Evolutionary conservation across 2,329 filamentous ascomycete species (phyloP), one percentile per base, ranked within the genome.

Genomic region (Rosellinia necatrix): DNA sequence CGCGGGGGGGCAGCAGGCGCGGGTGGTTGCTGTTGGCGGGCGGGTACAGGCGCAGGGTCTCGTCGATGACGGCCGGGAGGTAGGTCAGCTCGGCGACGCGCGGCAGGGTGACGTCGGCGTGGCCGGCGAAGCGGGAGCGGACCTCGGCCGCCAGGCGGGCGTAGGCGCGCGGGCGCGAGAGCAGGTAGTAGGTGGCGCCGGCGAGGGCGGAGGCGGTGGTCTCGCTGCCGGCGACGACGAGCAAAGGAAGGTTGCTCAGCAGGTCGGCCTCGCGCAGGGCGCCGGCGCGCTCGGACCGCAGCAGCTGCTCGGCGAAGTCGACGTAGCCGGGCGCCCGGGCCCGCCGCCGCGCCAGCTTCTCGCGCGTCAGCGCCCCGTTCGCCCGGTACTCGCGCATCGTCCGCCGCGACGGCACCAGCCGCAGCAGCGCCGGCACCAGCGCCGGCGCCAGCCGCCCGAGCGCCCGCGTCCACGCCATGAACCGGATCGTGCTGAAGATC

Each of bases 161-260:
- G 44, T 78, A 61, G 0, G 69, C 66, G 1, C 69, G 60, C 0
- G 71, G 72, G 44, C 76, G 70, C 2, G 66, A 67, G 7, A 76
- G 62, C 3, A 81, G 65, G 13, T 74, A 66, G 46, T 70, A 80
- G 0, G 69, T 65, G 53, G 69, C 58, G 55, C 72, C 61, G 51
- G 70, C 61, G 3, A 81, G 66, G 0, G 74, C 65, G 0, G 76
- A 78, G 0, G 79, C 76, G 0, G 77, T 78, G 2, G 79, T 81
- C 62, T 81, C 79, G 1, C 74, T 75, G 3, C 79, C 78, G 6
- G 78, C 78, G 6, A 76, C 64, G 35, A 80, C 66, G 4, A 74
- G 61, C 3, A 61, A 48, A 64, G 58, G 37, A 66, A 64, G 51
- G 65, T 56, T 7, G 46, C 54, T 5, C 64, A 48, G n/a, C 57